Evolutionary conservation across 1,284 basidiomycete genomes (phyloP), one percentile per base, ranked within the genome.

Genomic region (Naganishia liquefaciens): DNA sequence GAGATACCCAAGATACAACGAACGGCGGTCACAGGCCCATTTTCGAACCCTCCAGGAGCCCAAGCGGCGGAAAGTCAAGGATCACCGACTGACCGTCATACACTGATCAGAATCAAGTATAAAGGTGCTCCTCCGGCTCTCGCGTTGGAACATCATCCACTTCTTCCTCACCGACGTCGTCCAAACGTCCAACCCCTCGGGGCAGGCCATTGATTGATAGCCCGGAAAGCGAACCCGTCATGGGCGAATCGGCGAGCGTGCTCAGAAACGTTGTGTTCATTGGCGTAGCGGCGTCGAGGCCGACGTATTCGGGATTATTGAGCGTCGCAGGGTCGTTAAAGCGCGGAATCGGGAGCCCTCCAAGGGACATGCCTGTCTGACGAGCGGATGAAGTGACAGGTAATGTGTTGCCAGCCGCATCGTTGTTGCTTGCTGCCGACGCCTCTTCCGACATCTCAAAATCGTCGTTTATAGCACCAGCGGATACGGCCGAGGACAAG

Each of bases 221-320:
- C 7, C 33, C 33, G 10, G 33, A 37, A 37, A 37, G 33, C 33
- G 33, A 37, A 13, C 33, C 33, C 33, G 21, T 37, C 21, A 52
- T 15, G n/a, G 64, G 64, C 17, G 51, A 44, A 33, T 79, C 78
- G n/a, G 81, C 81, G 2, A 82, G 70, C 1, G 80, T 82, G 44
- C 77, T 77, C 5, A 83, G 71, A 72, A 83, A 82, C 2, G 78
- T 79, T 43, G 79, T 75, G 72, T 83, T 83, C 70, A 80, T 78
- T 0, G 82, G 82, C 7, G 82, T 83, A 13, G 75, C 77, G 46
- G 69, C 69, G 28, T 55, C 65, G 11, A 57, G 43, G 9, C 64
- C 64, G 6, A 51, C 50, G 28, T 60, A 60, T 15, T 65, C 44
- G 21, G 55, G 55, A 27, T 65, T 60, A n/a, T n/a, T 21, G 17